phyloP scores from a whole-genome alignment of 2,329 filamentous ascomycete species.

The Aspergillus sp. region DNA sequence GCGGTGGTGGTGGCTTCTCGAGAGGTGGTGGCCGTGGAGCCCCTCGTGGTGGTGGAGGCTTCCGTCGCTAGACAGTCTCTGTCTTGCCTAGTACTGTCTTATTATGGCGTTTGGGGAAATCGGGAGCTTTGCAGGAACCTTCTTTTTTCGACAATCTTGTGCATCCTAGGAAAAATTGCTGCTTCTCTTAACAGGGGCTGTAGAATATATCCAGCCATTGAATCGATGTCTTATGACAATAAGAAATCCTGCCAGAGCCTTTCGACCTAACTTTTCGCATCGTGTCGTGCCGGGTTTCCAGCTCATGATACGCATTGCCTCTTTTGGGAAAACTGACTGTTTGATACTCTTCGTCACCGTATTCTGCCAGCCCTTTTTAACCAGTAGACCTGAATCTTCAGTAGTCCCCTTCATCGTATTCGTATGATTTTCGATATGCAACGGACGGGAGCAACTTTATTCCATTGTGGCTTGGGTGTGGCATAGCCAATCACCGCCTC shows the following conservation, averaged over 20 bases:
- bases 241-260: background rate
- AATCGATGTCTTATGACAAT: constrained; percentile 16
- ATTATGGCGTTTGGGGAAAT: constrained; percentile 41
- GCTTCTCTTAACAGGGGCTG: constrained; percentile 23
- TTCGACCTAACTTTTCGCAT: background rate
- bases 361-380: too few relatives aligned
- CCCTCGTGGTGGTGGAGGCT: constrained; percentile 24
- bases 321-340: too few relatives aligned
- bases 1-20: constrained; percentile 37
- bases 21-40: constrained; percentile 39
- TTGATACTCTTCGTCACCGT: too few relatives aligned
- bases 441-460: background rate
- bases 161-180: constrained; percentile 30
- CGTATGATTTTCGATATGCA: too few relatives aligned
- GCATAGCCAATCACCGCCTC: constrained; percentile 23
- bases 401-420: too few relatives aligned
- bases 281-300: too few relatives aligned
- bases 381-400: too few relatives aligned
- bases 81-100: constrained; percentile 30
- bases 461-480: constrained; percentile 22
- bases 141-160: constrained; percentile 30
- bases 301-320: too few relatives aligned
- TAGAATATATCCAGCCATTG: constrained; percentile 26
- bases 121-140: constrained; percentile 35
- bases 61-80: constrained; percentile 25